Evolutionary conservation across 1,284 basidiomycete genomes (phyloP).

Genomic region (Ganoderma sinense): DNA sequence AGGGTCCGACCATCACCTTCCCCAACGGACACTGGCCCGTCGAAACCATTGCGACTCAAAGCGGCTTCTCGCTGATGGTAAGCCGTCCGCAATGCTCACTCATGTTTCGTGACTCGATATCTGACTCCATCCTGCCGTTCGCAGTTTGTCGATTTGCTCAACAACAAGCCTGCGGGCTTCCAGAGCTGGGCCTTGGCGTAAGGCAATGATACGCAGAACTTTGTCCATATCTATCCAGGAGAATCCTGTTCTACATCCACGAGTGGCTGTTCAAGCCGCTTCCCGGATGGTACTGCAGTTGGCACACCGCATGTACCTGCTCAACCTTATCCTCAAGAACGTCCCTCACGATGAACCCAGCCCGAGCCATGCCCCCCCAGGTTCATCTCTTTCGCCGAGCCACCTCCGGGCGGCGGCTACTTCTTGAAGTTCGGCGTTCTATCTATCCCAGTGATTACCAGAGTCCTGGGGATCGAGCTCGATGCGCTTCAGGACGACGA

Average conservation of each 20-base stretch:
- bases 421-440: neutral
- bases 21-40: neutral
- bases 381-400: conserved; percentile 23
- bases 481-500: conserved; percentile 1
- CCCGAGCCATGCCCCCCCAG: conserved; percentile 26
- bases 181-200: neutral
- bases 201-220: neutral
- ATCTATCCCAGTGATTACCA: conserved; percentile 28
- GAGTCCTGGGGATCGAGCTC: conserved; percentile 10
- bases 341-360: conserved; percentile 23
- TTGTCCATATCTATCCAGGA: neutral
- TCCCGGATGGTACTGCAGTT: conserved; percentile 6
- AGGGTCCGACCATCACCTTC: neutral
- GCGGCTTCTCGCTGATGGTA: neutral
- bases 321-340: conserved; percentile 19
- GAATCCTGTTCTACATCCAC: conserved; percentile 19
- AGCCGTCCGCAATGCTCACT: neutral
- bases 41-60: neutral
- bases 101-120: neutral
- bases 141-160: neutral
- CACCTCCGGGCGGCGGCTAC: neutral
- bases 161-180: neutral
- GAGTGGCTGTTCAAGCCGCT: conserved; percentile 18
- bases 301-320: neutral
- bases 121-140: neutral